Percentiles rank a stretch among this genome's conserved stretches.
Evolutionary conservation across 1,284 basidiomycete genomes (phyloP).

Genomic region (Irpex sp.): DNA sequence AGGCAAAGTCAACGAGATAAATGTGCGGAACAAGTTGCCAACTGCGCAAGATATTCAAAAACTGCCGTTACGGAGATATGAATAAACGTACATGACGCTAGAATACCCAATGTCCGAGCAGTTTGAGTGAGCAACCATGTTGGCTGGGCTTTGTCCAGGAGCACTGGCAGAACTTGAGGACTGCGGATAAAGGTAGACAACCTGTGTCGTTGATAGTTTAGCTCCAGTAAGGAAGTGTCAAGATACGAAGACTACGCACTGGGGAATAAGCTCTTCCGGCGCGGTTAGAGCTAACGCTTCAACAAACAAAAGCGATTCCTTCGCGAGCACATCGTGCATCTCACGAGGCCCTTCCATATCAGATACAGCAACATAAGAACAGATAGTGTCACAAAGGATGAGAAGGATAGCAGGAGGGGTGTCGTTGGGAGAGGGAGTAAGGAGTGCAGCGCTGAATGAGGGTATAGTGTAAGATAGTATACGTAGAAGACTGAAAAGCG

Average conservation of each 20-base stretch:
- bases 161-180: conserved; percentile 38
- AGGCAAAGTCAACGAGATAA: conserved; percentile 31
- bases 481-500: conserved; percentile 51
- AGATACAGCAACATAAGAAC: conserved; percentile 31
- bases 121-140: conserved; percentile 43
- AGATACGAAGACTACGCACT: conserved; percentile 31
- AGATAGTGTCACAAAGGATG: conserved; percentile 40
- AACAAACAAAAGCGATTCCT: conserved; percentile 44
- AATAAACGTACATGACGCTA: conserved; percentile 50
- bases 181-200: conserved; percentile 36
- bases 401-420: conserved; percentile 33
- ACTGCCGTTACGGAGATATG: neutral
- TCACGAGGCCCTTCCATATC: conserved; percentile 20
- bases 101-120: conserved; percentile 44
- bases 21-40: conserved; percentile 34
- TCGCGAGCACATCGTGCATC: conserved; percentile 31
- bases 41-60: conserved; percentile 21
- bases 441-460: conserved; percentile 36
- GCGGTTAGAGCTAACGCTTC: conserved; percentile 50
- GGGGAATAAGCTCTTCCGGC: conserved; percentile 37
- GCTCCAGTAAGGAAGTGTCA: neutral
- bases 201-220: conserved; percentile 25
- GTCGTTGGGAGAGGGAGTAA: conserved; percentile 30
- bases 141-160: conserved; percentile 50
- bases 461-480: conserved; percentile 47